Conservation (phyloP, 257 asterid genomes). For the Hygrophila difformis region DNA sequence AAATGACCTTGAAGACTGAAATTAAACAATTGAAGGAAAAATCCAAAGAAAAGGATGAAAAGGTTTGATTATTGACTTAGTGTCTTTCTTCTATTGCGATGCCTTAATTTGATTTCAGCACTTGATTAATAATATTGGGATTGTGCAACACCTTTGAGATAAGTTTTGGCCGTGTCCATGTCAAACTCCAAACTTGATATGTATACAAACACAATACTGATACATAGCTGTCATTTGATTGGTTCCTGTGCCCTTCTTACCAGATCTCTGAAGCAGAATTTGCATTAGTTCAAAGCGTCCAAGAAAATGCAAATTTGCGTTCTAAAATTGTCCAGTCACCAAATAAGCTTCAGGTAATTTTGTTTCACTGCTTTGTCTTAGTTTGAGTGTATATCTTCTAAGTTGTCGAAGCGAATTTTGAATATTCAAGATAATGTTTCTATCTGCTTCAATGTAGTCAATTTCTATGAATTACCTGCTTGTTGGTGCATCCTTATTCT, state of each 20-base stretch:
- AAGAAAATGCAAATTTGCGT: constrained; percentile 77
- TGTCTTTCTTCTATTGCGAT: constrained; percentile 10
- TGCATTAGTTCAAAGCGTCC: constrained; percentile 59
- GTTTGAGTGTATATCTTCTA: background rate
- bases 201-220: constrained; percentile 1
- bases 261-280: constrained; percentile 81
- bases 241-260: constrained; percentile 16
- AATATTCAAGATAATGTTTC: background rate
- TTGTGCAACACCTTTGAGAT: no score
- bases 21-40: constrained; percentile 61
- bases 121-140: background rate
- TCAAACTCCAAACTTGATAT: constrained; percentile 10
- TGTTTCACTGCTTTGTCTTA: background rate
- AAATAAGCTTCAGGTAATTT: constrained; percentile 83
- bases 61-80: constrained; percentile 37
- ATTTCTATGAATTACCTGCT: constrained; percentile 1
- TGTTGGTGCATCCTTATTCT: background rate
- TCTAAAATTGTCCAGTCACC: constrained; percentile 96
- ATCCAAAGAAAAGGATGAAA: constrained; percentile 66
- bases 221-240: constrained; percentile 13
- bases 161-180: background rate
- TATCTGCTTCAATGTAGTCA: constrained; percentile 1
- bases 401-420: background rate
- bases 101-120: background rate
- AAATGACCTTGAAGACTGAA: constrained; percentile 51